Conservation (phyloP, 805 yeast genomes). For the Candida glaebosa region DNA sequence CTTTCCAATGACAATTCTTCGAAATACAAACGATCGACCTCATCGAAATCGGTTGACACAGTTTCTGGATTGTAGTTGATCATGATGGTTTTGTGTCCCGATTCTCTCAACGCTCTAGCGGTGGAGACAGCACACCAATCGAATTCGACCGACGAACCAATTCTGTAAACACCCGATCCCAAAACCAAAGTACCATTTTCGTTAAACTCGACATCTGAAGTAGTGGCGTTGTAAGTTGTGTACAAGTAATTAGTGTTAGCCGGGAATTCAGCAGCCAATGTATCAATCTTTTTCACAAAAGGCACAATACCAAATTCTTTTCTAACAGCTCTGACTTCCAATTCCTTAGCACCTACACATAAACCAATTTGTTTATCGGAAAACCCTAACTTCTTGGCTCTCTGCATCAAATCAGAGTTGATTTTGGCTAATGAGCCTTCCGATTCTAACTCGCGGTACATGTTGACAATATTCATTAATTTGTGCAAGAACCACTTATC, state of each 20-base stretch:
- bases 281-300: constrained; percentile 94
- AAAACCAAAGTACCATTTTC: constrained; percentile 92
- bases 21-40: constrained; percentile 94
- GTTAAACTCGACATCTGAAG: constrained; percentile 77
- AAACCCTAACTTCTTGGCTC: constrained; percentile 92
- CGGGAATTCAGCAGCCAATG: constrained; percentile 98
- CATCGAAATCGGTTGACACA: constrained; percentile 96
- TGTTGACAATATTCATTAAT: constrained; percentile 85
- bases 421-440: constrained; percentile 53
- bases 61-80: constrained; percentile 98
- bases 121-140: constrained; percentile 99
- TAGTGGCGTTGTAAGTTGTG: constrained; percentile 91
- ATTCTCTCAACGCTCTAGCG: constrained; percentile 86
- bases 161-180: constrained; percentile 99
- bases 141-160: constrained; percentile 97
- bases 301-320: constrained; percentile 79
- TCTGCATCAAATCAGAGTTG: constrained; percentile 63
- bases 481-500: constrained; percentile 96
- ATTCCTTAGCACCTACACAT: constrained; percentile 70
- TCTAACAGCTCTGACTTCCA: constrained; percentile 79
- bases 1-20: constrained; percentile 95
- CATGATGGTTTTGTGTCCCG: constrained; percentile 91
- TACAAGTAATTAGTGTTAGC: constrained; percentile 94
- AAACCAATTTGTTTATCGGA: constrained; percentile 90
- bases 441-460: constrained; percentile 76